Base-by-base conservation (phyloP, 1,284 basidiomycete genomes). In the Golubevia pallescens region DNA sequence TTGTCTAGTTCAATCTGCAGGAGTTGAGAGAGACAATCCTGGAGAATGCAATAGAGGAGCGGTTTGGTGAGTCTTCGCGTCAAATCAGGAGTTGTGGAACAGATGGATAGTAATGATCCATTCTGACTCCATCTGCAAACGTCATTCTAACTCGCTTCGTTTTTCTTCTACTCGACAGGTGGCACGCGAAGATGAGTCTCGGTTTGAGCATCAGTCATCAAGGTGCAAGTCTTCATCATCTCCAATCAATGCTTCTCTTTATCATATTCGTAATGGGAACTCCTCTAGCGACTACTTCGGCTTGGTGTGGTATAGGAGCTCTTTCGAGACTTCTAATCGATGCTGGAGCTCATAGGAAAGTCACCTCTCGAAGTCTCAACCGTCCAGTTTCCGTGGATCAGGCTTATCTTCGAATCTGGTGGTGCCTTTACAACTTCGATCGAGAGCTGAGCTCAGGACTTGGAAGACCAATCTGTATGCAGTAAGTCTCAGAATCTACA, bases 381-480 rank as follows among this genome's bases (percentile, higher is more conserved):
- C 38, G 73, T 23, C 69, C 78, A 2, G 59, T 77, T 2, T 19
- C 71, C 24, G 68, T 76, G 2, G 70, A 75, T 14, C 77, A 81
- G 66, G 69, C 67, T 0, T 71, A 63, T 53, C 71, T 71, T 57
- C 71, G 78, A 2, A 28, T 64, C 21, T 81, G 77, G 38, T 81
- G 78, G 78, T 67, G 70, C 2, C 67, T 70, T 10, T 81, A 81
- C 63, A 65, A 68, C 54, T 61, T 77, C 1, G 78, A 81, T 56
- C 77, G 77, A 23, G 75, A 74, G 61, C 28, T 63, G 21, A 65
- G 69, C 19, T 57, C 75, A 1, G 62, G 57, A 6, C 61, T 81
- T 10, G 79, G 79, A 2, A 58, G 79, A 21, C 79, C 79, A 2
- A 65, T 78, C 58, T 70, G 73, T 63, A 63, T 80, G 14, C 74